Base-by-base conservation (phyloP, 208 protist genomes). In the Acanthamoeba healyi region DNA sequence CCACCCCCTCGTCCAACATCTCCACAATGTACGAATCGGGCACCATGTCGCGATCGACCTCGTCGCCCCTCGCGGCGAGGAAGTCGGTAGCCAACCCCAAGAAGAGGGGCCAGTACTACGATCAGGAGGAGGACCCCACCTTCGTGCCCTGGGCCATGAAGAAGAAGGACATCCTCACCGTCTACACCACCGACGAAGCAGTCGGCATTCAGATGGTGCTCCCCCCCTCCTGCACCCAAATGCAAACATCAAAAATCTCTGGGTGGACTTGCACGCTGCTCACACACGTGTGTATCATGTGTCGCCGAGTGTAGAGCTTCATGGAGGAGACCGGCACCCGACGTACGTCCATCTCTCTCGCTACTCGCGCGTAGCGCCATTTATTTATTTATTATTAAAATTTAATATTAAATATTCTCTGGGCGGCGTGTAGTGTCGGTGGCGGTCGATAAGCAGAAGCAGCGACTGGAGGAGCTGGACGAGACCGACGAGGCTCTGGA, bases 381-480 rank as follows among this genome's bases (percentile, higher is more conserved):
- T 90, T 88, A 19, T 49, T 6, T 65, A 65, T 26, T 38, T 61
- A 38, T 90, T 44, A 32, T 61, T 63, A 14, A 56, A 56, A 56
- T 56, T 26, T 24, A 56, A 56, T 22, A 56, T 56, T 56, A 56
- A 49, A 22, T 22, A 56, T 86, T 90, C 22, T 29, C 24, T 61
- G 4, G 4, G 34, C 19, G 51, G 10, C n/a, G 40, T 46, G 22
- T 32, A 94, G 79, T 94, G 44, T 82, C 84, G 61, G 94, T 96
- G 19, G 65, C 92, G 74, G 15, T 94, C 2, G 94, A 96, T 93
- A 65, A 93, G 61, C 72, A 91, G 40, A 95, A 95, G 56, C 77
- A 92, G n/a, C 65, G 94, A 14, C 70, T 96, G 19, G 95, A 96
- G 26, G 79, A 96, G 79, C 82, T 96, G 40, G 95, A 96, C 46